phyloP scores from a whole-genome alignment of 305 asterid genomes.

The Fraxinus angustifolia region DNA sequence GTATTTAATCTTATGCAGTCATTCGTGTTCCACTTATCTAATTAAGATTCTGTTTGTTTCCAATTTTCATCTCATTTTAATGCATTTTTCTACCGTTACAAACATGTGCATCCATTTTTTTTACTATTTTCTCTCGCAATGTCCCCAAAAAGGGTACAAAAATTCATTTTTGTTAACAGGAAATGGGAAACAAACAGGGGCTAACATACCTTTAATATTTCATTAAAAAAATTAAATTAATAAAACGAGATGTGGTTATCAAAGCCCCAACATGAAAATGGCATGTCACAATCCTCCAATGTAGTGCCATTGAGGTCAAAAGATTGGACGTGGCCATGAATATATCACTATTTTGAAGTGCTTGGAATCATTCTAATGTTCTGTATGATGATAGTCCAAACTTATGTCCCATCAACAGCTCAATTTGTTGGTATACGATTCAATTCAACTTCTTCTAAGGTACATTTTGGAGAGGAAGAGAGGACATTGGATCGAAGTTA shows the following conservation, averaged over 20 bases:
- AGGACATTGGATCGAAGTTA: background rate
- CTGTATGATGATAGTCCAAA: background rate
- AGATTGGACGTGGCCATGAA: background rate
- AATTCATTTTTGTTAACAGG: too few species aligned
- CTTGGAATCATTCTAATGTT: background rate
- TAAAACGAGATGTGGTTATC: background rate
- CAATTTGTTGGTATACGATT: background rate
- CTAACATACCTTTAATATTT: background rate
- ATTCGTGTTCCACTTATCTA: background rate
- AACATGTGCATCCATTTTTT: too few species aligned
- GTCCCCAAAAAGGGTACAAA: too few species aligned
- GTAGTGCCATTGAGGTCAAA: background rate
- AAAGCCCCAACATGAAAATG: background rate
- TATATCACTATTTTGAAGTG: background rate
- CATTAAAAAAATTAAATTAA: background rate
- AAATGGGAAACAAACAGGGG: too few species aligned
- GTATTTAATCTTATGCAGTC: background rate
- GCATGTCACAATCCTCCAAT: background rate
- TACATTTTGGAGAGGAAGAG: background rate
- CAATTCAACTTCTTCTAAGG: background rate
- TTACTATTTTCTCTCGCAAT: too few species aligned
- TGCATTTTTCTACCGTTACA: too few species aligned
- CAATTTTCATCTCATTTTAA: too few species aligned
- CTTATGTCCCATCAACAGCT: background rate
- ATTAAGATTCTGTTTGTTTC: too few species aligned